Evolutionary conservation across 192 early-diverging fungal genomes (phyloP).

Genomic region (Linnemannia exigua): DNA sequence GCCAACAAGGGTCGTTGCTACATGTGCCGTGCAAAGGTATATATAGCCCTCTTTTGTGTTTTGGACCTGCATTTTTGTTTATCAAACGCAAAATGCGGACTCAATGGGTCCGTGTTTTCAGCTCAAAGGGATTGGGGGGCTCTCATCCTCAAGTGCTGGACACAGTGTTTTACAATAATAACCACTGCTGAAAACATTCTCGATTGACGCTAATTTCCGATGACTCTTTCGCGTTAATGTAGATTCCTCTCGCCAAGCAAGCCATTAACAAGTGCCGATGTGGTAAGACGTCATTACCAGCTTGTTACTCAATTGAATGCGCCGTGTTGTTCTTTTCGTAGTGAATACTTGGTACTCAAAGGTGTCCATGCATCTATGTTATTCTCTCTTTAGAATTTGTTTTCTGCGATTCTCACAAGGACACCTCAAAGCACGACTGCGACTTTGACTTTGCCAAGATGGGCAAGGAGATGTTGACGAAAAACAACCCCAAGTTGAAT

Average conservation of each 20-base stretch:
- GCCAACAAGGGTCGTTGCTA: conserved; percentile 81
- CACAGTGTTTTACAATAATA: neutral
- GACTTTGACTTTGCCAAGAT: conserved; percentile 83
- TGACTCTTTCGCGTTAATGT: neutral
- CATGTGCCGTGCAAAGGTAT: conserved; percentile 75
- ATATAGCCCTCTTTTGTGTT: neutral
- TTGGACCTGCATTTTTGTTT: neutral
- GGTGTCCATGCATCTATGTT: neutral
- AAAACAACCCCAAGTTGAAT: conserved; percentile 83
- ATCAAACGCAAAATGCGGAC: neutral
- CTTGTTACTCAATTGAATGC: neutral
- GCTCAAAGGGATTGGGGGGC: conserved; percentile 7
- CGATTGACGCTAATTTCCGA: neutral
- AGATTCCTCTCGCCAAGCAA: conserved; percentile 84
- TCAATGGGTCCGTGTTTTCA: neutral
- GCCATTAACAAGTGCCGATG: conserved; percentile 85
- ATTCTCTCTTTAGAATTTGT: conserved; percentile 64
- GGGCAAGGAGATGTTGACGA: conserved; percentile 78
- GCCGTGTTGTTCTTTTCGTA: neutral
- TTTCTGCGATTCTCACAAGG: conserved; percentile 83
- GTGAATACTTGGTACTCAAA: neutral
- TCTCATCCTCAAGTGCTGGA: neutral
- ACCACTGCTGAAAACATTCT: neutral
- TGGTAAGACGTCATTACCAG: conserved; percentile 38
- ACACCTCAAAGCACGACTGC: conserved; percentile 80